Evolutionary conservation across 257 asterid genomes (phyloP).

Genomic region (Cynanchum wilfordii): DNA sequence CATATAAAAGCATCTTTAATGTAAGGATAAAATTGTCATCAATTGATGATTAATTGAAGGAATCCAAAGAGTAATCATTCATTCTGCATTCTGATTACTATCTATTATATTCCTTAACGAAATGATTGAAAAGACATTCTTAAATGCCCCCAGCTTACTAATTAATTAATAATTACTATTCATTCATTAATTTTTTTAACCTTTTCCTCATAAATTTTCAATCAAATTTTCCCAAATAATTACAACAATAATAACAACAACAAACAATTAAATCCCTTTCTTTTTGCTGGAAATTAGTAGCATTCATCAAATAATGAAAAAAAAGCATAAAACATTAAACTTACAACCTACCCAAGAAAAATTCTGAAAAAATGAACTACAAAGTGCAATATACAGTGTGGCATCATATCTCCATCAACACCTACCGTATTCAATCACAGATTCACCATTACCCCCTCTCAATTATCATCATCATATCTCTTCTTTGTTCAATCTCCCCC

Average conservation of each 20-base stretch:
- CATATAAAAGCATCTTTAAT: not conserved
- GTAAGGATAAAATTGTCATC: not conserved
- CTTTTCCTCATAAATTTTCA: too few species aligned
- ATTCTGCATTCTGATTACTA: not conserved
- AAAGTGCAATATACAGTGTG: constrained; percentile 1
- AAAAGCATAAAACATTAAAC: too few species aligned
- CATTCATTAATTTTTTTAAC: too few species aligned
- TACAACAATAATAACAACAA: too few species aligned
- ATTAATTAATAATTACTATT: too few species aligned
- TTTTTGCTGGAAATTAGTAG: too few species aligned
- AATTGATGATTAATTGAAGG: not conserved
- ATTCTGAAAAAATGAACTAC: not conserved
- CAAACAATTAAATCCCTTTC: too few species aligned
- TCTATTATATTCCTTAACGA: too few species aligned
- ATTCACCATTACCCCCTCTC: not conserved
- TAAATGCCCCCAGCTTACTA: too few species aligned
- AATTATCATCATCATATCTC: not conserved
- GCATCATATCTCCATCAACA: not conserved
- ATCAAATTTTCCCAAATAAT: too few species aligned
- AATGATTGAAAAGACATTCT: not conserved
- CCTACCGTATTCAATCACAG: not conserved
- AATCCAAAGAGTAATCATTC: not conserved
- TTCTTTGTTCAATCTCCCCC: too few species aligned
- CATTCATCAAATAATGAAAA: too few species aligned
- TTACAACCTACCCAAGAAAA: not conserved